Evolutionary conservation across 2,329 filamentous ascomycete genomes (phyloP).

Genomic region (Arthrobotrys pseudoclavata): DNA sequence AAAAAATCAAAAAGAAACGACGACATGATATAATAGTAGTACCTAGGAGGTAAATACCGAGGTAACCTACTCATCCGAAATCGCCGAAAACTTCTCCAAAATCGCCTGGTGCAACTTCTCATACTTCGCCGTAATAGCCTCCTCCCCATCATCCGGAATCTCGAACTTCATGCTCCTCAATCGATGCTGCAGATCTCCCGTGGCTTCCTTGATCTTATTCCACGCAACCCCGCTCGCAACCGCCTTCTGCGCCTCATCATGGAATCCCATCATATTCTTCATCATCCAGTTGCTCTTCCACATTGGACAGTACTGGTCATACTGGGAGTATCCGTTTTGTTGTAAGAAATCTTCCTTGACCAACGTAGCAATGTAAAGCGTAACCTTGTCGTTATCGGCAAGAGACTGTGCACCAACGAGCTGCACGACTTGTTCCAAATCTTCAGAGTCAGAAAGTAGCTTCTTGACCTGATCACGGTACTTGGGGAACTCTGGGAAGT

Average conservation of each 20-base stretch:
- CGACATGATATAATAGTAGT: neutral
- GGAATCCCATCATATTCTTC: conserved; percentile 98
- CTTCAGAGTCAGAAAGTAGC: conserved; percentile 92
- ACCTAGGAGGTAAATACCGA: neutral
- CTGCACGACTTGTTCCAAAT: conserved; percentile 98
- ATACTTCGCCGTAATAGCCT: conserved; percentile 79
- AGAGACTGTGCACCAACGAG: conserved; percentile 97
- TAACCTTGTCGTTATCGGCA: conserved; percentile 98
- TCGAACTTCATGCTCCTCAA: conserved; percentile 97
- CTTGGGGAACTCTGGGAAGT: conserved; percentile 92
- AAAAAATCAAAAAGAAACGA: conserved; percentile 18
- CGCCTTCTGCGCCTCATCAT: conserved; percentile 97
- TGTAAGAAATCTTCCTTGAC: conserved; percentile 99
- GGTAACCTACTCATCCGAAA: conserved; percentile 84
- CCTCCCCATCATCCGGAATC: conserved; percentile 82
- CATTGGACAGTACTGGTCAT: conserved; percentile 98
- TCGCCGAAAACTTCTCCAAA: conserved; percentile 96
- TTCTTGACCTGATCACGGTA: conserved; percentile 94
- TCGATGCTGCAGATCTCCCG: conserved; percentile 84
- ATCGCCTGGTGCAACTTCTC: conserved; percentile 91
- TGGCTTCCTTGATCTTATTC: conserved; percentile 92
- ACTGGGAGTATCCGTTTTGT: conserved; percentile 99
- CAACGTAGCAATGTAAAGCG: conserved; percentile 87
- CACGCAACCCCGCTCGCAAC: conserved; percentile 91
- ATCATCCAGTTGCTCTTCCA: conserved; percentile 99